Conservation (phyloP, 805 yeast genomes). For the Teunomyces kruisii region DNA sequence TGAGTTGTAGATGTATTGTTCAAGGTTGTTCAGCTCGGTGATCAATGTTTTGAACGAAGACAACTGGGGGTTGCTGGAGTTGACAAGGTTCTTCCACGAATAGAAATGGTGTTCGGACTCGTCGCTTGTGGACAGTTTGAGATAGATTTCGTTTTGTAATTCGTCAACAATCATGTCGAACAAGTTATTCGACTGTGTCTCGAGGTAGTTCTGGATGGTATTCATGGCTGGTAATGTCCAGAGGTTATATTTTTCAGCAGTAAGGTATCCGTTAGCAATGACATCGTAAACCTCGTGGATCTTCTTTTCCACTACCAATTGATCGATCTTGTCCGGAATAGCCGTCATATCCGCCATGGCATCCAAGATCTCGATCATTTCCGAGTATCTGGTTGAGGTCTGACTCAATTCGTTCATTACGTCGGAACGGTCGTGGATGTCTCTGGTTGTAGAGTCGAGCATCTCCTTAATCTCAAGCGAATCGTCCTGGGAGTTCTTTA, state of each 20-base stretch:
- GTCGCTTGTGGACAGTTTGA: conserved; percentile 32
- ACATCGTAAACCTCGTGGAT: conserved; percentile 64
- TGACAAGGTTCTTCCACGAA: conserved; percentile 24
- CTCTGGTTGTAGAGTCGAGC: conserved; percentile 48
- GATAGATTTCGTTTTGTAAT: conserved; percentile 64
- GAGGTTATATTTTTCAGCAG: conserved; percentile 51
- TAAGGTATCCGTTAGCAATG: conserved; percentile 41
- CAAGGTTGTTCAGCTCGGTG: conserved; percentile 42
- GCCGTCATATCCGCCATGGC: conserved; percentile 60
- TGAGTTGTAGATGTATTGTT: conserved; percentile 54
- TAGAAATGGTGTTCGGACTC: conserved; percentile 5
- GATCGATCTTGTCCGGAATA: conserved; percentile 65
- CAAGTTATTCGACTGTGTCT: conserved; percentile 56
- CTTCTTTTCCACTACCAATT: conserved; percentile 63
- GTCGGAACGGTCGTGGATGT: conserved; percentile 54
- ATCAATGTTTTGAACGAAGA: conserved; percentile 34
- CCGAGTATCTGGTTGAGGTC: conserved; percentile 59
- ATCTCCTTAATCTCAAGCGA: conserved; percentile 48
- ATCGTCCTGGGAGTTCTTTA: conserved; percentile 64
- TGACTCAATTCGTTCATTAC: conserved; percentile 63
- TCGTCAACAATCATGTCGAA: conserved; percentile 79
- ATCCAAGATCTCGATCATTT: conserved; percentile 68
- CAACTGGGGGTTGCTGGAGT: conserved; percentile 33
- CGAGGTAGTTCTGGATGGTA: conserved; percentile 51
- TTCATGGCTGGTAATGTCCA: conserved; percentile 59